Percentiles rank a stretch among this genome's conserved stretches.
phyloP scores from a whole-genome alignment of 2,329 filamentous ascomycete genomes.

The Dactylella cylindrospora region DNA sequence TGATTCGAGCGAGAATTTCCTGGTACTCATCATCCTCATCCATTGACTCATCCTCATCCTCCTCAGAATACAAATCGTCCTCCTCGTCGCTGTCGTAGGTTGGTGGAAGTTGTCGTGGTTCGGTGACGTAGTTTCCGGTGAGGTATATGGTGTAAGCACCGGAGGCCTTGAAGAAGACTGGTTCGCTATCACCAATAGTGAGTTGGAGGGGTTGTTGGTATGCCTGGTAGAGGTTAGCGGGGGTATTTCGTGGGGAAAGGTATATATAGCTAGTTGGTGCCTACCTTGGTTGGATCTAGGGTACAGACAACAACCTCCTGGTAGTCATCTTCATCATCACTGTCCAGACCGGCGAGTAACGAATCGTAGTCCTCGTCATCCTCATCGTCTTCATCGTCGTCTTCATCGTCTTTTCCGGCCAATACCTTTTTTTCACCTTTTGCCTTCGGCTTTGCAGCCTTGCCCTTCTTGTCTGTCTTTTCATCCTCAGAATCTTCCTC shows the following conservation, averaged over 20 bases:
- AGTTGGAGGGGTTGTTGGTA: slow-evolving; percentile 96
- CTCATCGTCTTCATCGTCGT: slow-evolving; percentile 58
- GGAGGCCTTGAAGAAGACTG: slow-evolving; percentile 85
- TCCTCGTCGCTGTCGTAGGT: slow-evolving; percentile 63
- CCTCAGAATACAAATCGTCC: slow-evolving; percentile 62
- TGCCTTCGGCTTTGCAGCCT: slow-evolving; percentile 63
- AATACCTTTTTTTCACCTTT: slow-evolving; percentile 64
- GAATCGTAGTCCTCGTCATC: slow-evolving; percentile 59
- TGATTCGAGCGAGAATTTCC: slow-evolving; percentile 17
- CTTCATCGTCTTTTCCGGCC: slow-evolving; percentile 61
- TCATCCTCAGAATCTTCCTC: slow-evolving; percentile 64
- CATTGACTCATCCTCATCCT: slow-evolving; percentile 52
- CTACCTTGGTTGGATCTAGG: slow-evolving; percentile 86
- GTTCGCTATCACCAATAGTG: slow-evolving; percentile 83
- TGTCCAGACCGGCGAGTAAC: slow-evolving; percentile 36
- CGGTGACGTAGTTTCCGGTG: slow-evolving; percentile 87
- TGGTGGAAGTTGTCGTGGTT: slow-evolving; percentile 59
- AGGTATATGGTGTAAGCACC: slow-evolving; percentile 89
- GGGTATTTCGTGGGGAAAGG: background rate
- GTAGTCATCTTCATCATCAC: slow-evolving; percentile 62
- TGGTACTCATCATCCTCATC: slow-evolving; percentile 53
- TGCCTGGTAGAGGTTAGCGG: slow-evolving; percentile 60
- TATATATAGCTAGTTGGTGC: slow-evolving; percentile 47
- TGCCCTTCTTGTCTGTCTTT: slow-evolving; percentile 80
- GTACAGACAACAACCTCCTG: slow-evolving; percentile 92